Evolutionary conservation across 2,329 filamentous ascomycete species (phyloP).

Genomic region (Botrytis paeoniae): DNA sequence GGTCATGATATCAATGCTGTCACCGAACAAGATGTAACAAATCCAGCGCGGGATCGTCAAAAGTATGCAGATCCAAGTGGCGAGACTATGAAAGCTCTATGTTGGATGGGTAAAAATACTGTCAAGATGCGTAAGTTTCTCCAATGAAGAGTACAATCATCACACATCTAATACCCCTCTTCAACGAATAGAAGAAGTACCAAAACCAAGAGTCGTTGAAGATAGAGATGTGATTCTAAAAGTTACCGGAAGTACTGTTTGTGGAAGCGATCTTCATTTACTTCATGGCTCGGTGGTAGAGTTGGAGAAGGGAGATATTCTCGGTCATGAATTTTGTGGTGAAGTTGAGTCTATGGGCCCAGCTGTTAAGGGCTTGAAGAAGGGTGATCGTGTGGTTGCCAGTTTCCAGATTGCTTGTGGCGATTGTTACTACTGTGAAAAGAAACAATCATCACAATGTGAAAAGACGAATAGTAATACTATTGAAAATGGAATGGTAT

Average conservation of each 20-base stretch:
- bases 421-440: slow-evolving; percentile 72
- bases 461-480: slow-evolving; percentile 76
- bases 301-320: slow-evolving; percentile 50
- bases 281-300: slow-evolving; percentile 43
- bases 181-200: slow-evolving; percentile 51
- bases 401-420: slow-evolving; percentile 81
- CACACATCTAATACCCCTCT: neutral
- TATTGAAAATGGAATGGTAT: slow-evolving; percentile 61
- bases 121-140: slow-evolving; percentile 59
- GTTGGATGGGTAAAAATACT: slow-evolving; percentile 78
- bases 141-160: neutral
- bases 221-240: slow-evolving; percentile 75
- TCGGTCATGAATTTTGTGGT: slow-evolving; percentile 54
- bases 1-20: slow-evolving; percentile 65
- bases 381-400: slow-evolving; percentile 72
- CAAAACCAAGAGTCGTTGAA: slow-evolving; percentile 71
- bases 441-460: slow-evolving; percentile 76
- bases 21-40: slow-evolving; percentile 66
- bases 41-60: slow-evolving; percentile 52
- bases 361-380: slow-evolving; percentile 50
- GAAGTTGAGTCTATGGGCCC: slow-evolving; percentile 49
- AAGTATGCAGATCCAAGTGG: slow-evolving; percentile 49
- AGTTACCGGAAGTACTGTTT: slow-evolving; percentile 51
- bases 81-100: slow-evolving; percentile 74
- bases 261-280: slow-evolving; percentile 41